These are phyloP conservation scores for Tulasnella sp. DNA, from an alignment of 768 basidiomycete genomes.

Conservation along the genomic window DNA sequence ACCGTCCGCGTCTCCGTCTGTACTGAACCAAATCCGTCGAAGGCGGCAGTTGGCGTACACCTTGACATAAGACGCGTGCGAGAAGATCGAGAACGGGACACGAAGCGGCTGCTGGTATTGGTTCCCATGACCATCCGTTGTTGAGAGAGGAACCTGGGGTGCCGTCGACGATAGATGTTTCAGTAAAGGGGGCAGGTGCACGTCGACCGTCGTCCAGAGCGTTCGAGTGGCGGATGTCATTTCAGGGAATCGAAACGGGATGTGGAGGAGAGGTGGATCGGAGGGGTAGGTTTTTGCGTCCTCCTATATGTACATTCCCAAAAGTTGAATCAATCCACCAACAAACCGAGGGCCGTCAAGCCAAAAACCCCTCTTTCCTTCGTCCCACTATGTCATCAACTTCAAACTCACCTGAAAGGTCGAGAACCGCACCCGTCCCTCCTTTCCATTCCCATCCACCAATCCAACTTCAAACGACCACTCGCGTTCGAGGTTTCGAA, in stretches of 20 bases:
- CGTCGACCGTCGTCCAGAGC: slow-evolving; percentile 52
- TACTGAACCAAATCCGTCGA: slow-evolving; percentile 64
- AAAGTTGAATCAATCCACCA: no score
- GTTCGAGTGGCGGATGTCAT: slow-evolving; percentile 45
- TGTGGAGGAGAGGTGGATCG: slow-evolving; percentile 47
- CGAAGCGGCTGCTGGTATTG: neutral
- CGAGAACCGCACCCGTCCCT: slow-evolving; percentile 54
- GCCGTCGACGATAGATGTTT: slow-evolving; percentile 45
- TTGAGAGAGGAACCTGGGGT: slow-evolving; percentile 17
- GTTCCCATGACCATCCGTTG: slow-evolving; percentile 17
- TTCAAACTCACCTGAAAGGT: slow-evolving; percentile 71
- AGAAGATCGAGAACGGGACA: slow-evolving; percentile 46
- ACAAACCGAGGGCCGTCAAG: no score
- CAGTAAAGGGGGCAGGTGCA: slow-evolving; percentile 50
- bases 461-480: slow-evolving; percentile 72
- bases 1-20: slow-evolving; percentile 30
- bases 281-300: neutral
- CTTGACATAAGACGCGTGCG: slow-evolving; percentile 60
- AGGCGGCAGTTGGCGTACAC: slow-evolving; percentile 70
- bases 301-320: no score
- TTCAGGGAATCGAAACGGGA: slow-evolving; percentile 56
- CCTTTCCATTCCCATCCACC: slow-evolving; percentile 47
- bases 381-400: no score
- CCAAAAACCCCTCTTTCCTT: no score
- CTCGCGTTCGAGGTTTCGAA: slow-evolving; percentile 51